Conservation (phyloP, 768 basidiomycete species). For the Sistotremastrum suecicum region DNA sequence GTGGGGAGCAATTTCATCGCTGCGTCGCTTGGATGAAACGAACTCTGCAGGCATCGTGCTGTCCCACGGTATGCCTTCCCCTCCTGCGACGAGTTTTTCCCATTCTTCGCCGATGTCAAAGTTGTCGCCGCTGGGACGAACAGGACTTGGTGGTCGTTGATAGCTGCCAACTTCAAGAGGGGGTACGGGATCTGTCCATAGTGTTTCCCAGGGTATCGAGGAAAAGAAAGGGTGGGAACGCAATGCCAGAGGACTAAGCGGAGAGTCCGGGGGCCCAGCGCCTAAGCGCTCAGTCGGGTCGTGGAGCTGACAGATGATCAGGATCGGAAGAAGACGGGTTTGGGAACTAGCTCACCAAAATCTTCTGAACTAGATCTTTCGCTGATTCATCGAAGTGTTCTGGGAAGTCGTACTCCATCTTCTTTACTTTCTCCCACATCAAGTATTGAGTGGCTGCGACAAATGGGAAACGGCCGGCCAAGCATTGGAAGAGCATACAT, state of each 20-base stretch:
- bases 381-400: slow-evolving; percentile 74
- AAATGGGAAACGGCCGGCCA: slow-evolving; percentile 86
- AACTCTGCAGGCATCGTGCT: slow-evolving; percentile 5
- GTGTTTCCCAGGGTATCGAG: slow-evolving; percentile 39
- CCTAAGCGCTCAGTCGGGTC: slow-evolving; percentile 51
- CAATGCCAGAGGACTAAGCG: slow-evolving; percentile 30
- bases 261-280: slow-evolving; percentile 27
- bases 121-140: slow-evolving; percentile 13
- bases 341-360: slow-evolving; percentile 42
- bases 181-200: slow-evolving; percentile 56
- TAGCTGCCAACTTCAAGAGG: slow-evolving; percentile 39
- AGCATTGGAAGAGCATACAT: slow-evolving; percentile 88
- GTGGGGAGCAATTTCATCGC: slow-evolving; percentile 19
- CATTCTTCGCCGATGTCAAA: slow-evolving; percentile 42
- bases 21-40: slow-evolving; percentile 18
- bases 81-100: slow-evolving; percentile 29
- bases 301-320: slow-evolving; percentile 23
- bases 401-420: slow-evolving; percentile 76
- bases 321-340: neutral
- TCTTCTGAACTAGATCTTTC: slow-evolving; percentile 59
- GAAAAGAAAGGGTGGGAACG: slow-evolving; percentile 50
- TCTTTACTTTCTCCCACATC: slow-evolving; percentile 89
- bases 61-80: slow-evolving; percentile 12
- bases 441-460: slow-evolving; percentile 84
- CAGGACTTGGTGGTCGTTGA: slow-evolving; percentile 17